A percentile compares a stretch with the other conserved stretches of the same genome.
Evolutionary conservation across 2,329 filamentous ascomycete species (phyloP).

Genomic region (Mariannaea sp.): DNA sequence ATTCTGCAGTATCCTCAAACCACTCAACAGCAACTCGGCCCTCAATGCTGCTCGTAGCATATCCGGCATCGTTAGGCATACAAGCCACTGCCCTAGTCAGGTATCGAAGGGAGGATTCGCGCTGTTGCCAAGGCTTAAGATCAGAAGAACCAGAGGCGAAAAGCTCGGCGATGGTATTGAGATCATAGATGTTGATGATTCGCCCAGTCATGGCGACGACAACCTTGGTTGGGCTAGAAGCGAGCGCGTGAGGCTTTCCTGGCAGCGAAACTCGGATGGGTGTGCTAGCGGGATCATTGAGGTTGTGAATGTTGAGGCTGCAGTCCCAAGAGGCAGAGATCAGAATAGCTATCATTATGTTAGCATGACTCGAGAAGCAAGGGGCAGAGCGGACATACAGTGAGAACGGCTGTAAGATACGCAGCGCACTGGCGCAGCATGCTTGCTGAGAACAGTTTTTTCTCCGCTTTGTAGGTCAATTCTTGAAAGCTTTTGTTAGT

Average conservation of each 20-base stretch:
- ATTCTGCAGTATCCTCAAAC: slow-evolving; percentile 89
- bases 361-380: slow-evolving; percentile 16
- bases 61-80: slow-evolving; percentile 96
- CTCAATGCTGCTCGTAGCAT: slow-evolving; percentile 91
- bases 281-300: slow-evolving; percentile 54
- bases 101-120: slow-evolving; percentile 94
- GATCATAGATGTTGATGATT: slow-evolving; percentile 92
- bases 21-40: slow-evolving; percentile 96
- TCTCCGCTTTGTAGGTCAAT: slow-evolving; percentile 74
- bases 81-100: slow-evolving; percentile 91
- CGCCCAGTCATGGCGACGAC: slow-evolving; percentile 96
- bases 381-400: slow-evolving; percentile 50
- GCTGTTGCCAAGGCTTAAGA: slow-evolving; percentile 84
- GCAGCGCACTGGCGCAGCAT: slow-evolving; percentile 78
- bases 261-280: slow-evolving; percentile 74
- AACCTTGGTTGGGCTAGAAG: slow-evolving; percentile 76
- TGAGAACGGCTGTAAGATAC: slow-evolving; percentile 81
- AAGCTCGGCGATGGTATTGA: slow-evolving; percentile 66
- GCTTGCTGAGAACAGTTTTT: slow-evolving; percentile 76
- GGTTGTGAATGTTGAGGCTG: slow-evolving; percentile 83
- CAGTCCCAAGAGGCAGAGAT: slow-evolving; percentile 93
- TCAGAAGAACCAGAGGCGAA: slow-evolving; percentile 51
- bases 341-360: slow-evolving; percentile 62
- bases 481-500: slow-evolving; percentile 39
- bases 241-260: slow-evolving; percentile 87